Evolutionary conservation across 768 basidiomycete genomes (phyloP), one percentile per base, ranked within the genome.

Genomic region (Amanita rubescens): DNA sequence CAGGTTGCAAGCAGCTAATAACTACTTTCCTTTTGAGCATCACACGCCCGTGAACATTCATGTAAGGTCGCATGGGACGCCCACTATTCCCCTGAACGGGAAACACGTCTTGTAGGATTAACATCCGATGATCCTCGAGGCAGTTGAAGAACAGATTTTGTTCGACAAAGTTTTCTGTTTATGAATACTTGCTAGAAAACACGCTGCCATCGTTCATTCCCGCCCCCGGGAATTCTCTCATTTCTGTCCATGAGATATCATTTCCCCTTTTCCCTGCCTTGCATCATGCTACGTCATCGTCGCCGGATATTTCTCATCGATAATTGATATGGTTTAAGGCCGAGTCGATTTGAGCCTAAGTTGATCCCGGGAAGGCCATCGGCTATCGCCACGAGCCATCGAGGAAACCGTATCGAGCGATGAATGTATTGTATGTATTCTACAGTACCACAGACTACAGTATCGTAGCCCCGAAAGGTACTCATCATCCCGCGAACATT

Each of bases 401-500:
- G 60, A 42, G 27, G 24, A 45, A 39, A 20, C 46, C 44, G n/a
- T 54, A 47, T 38, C 15, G 15, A 30, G 22, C 14, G 47, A 27
- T 24, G 7, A 24, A 8, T 17, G 27, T 24, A 22, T 10, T 50
- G 37, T 27, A 9, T 24, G 11, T 48, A 32, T 24, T 37, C 14
- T 39, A 51, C 27, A 42, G 47, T 46, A 35, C 14, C 27, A 49
- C 37, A 24, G 30, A 35, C 14, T 17, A 49, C 37, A 24, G 30
- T 9, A 48, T 48, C 25, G 25, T 20, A 25, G 38, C 32, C 27
- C 20, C n/a, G 22, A 47, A 42, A 32, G 33, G 46, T 12, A 32
- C 58, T 37, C n/a, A 50, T 50, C 38, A 87, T 60, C 83, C 88
- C 58, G 88, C 85, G 72, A 91, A 95, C 85, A 94, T 93, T 59